Conservation (phyloP, 306 rosid species). For the Prunus campanulata region DNA sequence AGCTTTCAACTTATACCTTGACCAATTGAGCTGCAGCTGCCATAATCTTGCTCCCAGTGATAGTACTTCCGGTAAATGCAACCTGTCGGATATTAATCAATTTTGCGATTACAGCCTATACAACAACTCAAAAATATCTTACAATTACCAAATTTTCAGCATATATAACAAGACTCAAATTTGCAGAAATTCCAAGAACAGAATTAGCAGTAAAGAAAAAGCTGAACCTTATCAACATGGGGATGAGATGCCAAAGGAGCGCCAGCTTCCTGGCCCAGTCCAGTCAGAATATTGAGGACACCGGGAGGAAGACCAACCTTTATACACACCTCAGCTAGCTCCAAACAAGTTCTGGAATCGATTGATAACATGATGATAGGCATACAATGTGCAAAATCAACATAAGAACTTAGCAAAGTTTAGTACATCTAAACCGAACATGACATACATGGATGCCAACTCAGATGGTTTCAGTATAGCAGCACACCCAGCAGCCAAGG, state of each 20-base stretch:
- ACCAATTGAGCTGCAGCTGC: conserved; percentile 75
- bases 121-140: not conserved
- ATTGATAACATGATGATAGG: conserved; percentile 2
- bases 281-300: conserved; percentile 75
- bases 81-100: conserved; percentile 40
- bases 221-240: conserved; percentile 74
- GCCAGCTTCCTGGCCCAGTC: conserved; percentile 87
- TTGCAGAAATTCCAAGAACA: not conserved
- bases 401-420: not conserved
- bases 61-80: conserved; percentile 87
- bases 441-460: conserved; percentile 74
- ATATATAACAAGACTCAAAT: not conserved
- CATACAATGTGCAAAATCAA: conserved; percentile 15
- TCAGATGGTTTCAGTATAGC: conserved; percentile 93
- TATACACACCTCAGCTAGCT: conserved; percentile 65
- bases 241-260: conserved; percentile 89
- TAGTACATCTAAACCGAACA: conserved; percentile 15
- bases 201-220: not conserved
- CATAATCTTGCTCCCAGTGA: conserved; percentile 85
- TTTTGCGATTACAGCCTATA: not conserved
- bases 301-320: conserved; percentile 86
- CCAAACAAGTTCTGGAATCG: conserved; percentile 73
- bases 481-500: conserved; percentile 91
- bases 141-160: not conserved
- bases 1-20: conserved; percentile 51